These are phyloP conservation scores for Orobanche coerulescens DNA, from an alignment of 257 asterid species.

Conservation along the genomic window DNA sequence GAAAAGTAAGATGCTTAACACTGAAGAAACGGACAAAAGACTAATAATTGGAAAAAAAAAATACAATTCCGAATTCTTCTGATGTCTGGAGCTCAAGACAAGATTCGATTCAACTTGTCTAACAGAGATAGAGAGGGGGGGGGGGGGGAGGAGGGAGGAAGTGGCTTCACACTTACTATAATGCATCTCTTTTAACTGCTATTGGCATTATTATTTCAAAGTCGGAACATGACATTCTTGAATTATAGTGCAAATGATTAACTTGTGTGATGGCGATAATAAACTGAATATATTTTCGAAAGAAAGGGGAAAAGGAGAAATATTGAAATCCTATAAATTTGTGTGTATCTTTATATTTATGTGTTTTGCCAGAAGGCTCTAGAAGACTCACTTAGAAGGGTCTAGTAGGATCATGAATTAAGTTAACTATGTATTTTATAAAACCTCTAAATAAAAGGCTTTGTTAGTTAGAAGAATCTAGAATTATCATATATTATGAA, in stretches of 20 bases:
- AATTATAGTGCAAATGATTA: not conserved
- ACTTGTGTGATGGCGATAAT: too few relatives aligned
- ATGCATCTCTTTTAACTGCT: not conserved
- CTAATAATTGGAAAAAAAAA: not conserved
- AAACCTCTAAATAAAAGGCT: too few relatives aligned
- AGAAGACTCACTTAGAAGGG: too few relatives aligned
- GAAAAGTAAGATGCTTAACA: not conserved
- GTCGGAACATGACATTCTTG: not conserved
- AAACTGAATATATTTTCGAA: too few relatives aligned
- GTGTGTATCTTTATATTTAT: too few relatives aligned
- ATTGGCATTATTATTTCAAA: not conserved
- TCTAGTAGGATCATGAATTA: too few relatives aligned
- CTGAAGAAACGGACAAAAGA: not conserved
- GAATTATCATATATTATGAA: too few relatives aligned
- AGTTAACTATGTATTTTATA: too few relatives aligned
- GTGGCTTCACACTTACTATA: not conserved
- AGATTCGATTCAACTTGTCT: slow-evolving; percentile 5
- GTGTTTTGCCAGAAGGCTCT: too few relatives aligned
- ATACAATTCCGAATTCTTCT: not conserved
- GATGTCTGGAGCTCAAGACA: not conserved
- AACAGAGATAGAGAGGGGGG: not conserved
- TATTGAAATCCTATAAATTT: too few relatives aligned
- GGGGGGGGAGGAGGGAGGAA: not conserved
- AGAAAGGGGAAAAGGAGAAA: too few relatives aligned
- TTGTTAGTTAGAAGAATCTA: too few relatives aligned